Evolutionary conservation across 1,139 yeast species (phyloP).

Genomic region (Lodderomyces beijingensis): DNA sequence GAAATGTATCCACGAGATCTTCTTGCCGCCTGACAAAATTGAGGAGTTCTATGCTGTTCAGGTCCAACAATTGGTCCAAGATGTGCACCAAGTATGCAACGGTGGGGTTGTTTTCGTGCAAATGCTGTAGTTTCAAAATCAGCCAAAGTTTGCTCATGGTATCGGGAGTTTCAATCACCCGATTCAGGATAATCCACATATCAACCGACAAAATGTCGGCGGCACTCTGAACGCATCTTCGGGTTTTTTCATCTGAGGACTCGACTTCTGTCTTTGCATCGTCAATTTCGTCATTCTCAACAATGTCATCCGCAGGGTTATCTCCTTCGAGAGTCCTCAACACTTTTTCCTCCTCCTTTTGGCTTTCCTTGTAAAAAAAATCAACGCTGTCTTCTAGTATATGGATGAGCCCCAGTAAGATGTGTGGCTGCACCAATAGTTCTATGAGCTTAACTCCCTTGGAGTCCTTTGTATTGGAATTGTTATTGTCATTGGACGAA

Average conservation of each 20-base stretch:
- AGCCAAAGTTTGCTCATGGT: slow-evolving; percentile 43
- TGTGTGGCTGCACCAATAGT: slow-evolving; percentile 43
- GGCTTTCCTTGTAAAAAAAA: slow-evolving; percentile 28
- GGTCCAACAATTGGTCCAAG: slow-evolving; percentile 44
- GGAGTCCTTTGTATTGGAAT: slow-evolving; percentile 23
- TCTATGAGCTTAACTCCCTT: slow-evolving; percentile 41
- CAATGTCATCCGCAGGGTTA: slow-evolving; percentile 8
- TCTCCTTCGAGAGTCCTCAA: slow-evolving; percentile 13
- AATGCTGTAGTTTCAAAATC: slow-evolving; percentile 33
- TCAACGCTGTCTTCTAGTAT: slow-evolving; percentile 35
- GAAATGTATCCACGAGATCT: slow-evolving; percentile 50
- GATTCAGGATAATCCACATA: slow-evolving; percentile 42
- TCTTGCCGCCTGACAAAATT: slow-evolving; percentile 51
- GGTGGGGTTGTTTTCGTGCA: slow-evolving; percentile 37
- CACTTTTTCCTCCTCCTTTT: slow-evolving; percentile 23
- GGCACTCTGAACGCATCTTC: slow-evolving; percentile 39
- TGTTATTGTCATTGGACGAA: slow-evolving; percentile 26
- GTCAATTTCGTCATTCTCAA: slow-evolving; percentile 14
- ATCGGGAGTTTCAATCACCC: slow-evolving; percentile 42
- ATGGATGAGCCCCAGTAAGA: slow-evolving; percentile 38
- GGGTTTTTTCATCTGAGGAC: slow-evolving; percentile 31
- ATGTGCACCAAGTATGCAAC: slow-evolving; percentile 40
- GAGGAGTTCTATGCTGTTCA: slow-evolving; percentile 45
- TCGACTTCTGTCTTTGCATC: slow-evolving; percentile 22
- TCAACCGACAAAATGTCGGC: slow-evolving; percentile 42